These are phyloP conservation scores for Macaranga tanarius DNA, from an alignment of 441 rosid genomes.

Conservation along the genomic window DNA sequence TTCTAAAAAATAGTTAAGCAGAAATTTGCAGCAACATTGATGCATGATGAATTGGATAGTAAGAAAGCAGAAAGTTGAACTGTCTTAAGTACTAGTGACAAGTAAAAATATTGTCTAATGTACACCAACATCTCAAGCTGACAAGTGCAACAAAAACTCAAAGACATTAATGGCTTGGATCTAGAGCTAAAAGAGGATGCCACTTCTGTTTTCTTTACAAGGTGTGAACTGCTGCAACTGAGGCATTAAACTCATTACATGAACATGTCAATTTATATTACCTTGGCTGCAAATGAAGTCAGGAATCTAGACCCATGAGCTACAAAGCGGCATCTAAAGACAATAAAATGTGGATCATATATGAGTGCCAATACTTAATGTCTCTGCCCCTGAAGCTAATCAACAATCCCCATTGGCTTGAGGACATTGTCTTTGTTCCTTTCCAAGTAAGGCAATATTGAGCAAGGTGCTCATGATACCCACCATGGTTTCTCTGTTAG, in stretches of 20 bases:
- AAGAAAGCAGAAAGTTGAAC: too few species aligned
- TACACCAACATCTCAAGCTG: too few species aligned
- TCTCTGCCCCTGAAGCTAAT: not conserved
- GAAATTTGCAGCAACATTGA: too few species aligned
- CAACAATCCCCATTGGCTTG: conserved; percentile 13
- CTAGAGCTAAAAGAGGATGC: not conserved
- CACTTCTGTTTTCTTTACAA: not conserved
- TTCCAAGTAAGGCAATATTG: conserved; percentile 15
- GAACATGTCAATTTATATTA: conserved; percentile 11
- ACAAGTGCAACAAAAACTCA: too few species aligned
- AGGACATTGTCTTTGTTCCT: conserved; percentile 10
- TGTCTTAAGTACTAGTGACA: too few species aligned
- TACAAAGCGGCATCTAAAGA: not conserved
- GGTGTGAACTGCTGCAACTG: not conserved
- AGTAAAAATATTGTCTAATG: too few species aligned
- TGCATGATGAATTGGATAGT: too few species aligned
- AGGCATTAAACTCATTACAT: not conserved
- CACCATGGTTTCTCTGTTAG: conserved; percentile 65
- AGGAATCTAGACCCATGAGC: conserved; percentile 1
- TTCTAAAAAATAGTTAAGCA: too few species aligned
- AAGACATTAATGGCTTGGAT: not conserved
- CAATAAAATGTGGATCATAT: conserved; percentile 5
- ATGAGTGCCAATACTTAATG: not conserved
- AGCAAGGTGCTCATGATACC: conserved; percentile 31
- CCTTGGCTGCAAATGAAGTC: not conserved